These are phyloP conservation scores for Cryomyces antarcticus DNA, from an alignment of 495 filamentous ascomycete species.

Conservation along the genomic window DNA sequence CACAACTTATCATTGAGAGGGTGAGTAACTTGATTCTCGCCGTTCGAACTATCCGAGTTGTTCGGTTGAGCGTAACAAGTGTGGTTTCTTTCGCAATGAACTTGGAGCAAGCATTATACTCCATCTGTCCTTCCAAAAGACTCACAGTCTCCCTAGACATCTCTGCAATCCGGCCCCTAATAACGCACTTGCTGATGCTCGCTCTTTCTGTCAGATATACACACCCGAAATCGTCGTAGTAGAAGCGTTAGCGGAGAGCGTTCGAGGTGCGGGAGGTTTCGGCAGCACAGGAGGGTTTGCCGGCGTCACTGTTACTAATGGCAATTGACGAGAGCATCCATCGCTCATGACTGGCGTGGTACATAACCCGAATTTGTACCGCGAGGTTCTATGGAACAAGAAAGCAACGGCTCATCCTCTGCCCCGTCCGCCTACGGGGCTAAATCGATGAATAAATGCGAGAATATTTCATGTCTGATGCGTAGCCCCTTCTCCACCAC, in stretches of 20 bases:
- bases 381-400: too few species aligned
- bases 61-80: too few species aligned
- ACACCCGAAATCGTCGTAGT: slow-evolving; percentile 83
- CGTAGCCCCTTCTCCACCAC: background rate
- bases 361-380: too few species aligned
- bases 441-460: too few species aligned
- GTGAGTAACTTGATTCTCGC: slow-evolving; percentile 12
- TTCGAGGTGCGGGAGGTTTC: slow-evolving; percentile 78
- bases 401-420: too few species aligned
- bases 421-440: too few species aligned
- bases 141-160: background rate
- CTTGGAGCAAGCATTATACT: background rate
- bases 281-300: slow-evolving; percentile 63
- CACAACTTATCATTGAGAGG: slow-evolving; percentile 81
- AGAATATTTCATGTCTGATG: too few species aligned
- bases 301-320: background rate
- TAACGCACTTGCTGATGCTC: slow-evolving; percentile 2
- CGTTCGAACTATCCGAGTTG: too few species aligned
- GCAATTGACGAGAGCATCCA: too few species aligned
- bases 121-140: background rate
- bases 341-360: too few species aligned
- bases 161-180: too few species aligned
- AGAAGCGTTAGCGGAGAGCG: slow-evolving; percentile 71
- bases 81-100: too few species aligned
- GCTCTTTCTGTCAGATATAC: slow-evolving; percentile 35